These are phyloP conservation scores for Narthecium ossifragum DNA, from an alignment of 106 monocot species.

Conservation along the genomic window DNA sequence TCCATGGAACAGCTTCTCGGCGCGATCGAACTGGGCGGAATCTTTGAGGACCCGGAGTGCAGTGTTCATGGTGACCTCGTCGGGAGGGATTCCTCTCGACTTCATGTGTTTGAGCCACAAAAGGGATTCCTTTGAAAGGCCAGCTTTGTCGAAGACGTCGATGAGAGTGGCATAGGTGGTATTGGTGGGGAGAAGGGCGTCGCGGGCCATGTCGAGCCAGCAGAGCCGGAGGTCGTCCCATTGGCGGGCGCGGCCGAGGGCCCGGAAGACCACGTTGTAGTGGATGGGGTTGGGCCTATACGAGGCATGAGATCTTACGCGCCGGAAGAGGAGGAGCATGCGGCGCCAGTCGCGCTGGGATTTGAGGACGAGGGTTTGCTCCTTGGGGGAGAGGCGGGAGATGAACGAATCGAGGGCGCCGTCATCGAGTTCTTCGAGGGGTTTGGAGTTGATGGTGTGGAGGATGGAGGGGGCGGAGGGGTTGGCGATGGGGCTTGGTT, in stretches of 20 bases:
- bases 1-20: slow-evolving; percentile 34
- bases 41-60: slow-evolving; percentile 59
- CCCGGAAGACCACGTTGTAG: slow-evolving; percentile 64
- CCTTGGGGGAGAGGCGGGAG: slow-evolving; percentile 39
- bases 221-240: slow-evolving; percentile 72
- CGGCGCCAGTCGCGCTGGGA: slow-evolving; percentile 40
- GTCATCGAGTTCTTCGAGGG: too few relatives aligned
- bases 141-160: slow-evolving; percentile 57
- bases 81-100: slow-evolving; percentile 40
- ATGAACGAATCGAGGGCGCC: slow-evolving; percentile 26
- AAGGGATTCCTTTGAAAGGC: slow-evolving; percentile 45
- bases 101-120: slow-evolving; percentile 73
- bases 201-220: slow-evolving; percentile 59
- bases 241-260: slow-evolving; percentile 40
- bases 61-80: slow-evolving; percentile 71
- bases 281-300: slow-evolving; percentile 74
- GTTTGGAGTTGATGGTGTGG: too few relatives aligned
- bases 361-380: slow-evolving; percentile 62
- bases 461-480: too few relatives aligned
- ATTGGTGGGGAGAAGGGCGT: slow-evolving; percentile 56
- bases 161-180: slow-evolving; percentile 64
- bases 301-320: slow-evolving; percentile 17
- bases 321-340: slow-evolving; percentile 39
- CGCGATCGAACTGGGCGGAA: slow-evolving; percentile 34
- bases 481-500: too few relatives aligned